A percentile compares a stretch with the other conserved stretches of the same genome.
Conservation (phyloP, 805 yeast species). For the Schwanniomyces vanrijiae region DNA sequence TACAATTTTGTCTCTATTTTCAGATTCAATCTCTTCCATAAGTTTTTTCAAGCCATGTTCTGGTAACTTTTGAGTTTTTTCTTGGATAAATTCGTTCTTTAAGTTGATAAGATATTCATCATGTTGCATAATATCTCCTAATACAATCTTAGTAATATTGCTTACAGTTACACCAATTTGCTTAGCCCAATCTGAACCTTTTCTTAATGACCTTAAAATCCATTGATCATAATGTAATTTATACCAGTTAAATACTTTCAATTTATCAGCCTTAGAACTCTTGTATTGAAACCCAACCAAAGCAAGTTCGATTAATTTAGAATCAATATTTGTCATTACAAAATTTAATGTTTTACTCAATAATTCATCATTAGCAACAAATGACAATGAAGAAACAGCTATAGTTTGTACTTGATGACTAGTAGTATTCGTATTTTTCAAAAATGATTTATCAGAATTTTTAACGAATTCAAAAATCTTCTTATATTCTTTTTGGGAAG, state of each 20-base stretch:
- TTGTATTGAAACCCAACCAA: conserved; percentile 53
- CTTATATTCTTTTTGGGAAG: conserved; percentile 55
- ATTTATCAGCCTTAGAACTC: conserved; percentile 24
- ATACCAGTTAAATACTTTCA: conserved; percentile 58
- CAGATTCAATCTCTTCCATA: conserved; percentile 19
- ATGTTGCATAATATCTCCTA: conserved; percentile 40
- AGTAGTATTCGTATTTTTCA: conserved; percentile 34
- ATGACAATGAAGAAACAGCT: conserved; percentile 58
- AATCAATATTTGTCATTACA: conserved; percentile 56
- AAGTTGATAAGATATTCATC: conserved; percentile 25
- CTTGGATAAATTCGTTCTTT: conserved; percentile 28
- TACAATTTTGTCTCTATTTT: conserved; percentile 16
- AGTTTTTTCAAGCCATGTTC: conserved; percentile 35
- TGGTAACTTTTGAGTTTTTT: conserved; percentile 32
- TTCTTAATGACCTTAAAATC: conserved; percentile 46
- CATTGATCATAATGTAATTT: conserved; percentile 51
- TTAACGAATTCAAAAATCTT: conserved; percentile 54
- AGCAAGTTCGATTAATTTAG: conserved; percentile 53
- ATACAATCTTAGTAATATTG: conserved; percentile 41
- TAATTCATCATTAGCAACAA: conserved; percentile 43
- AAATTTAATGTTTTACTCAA: conserved; percentile 56
- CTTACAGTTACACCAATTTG: conserved; percentile 46
- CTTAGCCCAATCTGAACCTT: conserved; percentile 45
- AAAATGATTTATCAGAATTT: conserved; percentile 45
- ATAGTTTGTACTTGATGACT: conserved; percentile 49